Base-by-base conservation (phyloP, 345 rosid species). In the Hibiscus trionum region DNA sequence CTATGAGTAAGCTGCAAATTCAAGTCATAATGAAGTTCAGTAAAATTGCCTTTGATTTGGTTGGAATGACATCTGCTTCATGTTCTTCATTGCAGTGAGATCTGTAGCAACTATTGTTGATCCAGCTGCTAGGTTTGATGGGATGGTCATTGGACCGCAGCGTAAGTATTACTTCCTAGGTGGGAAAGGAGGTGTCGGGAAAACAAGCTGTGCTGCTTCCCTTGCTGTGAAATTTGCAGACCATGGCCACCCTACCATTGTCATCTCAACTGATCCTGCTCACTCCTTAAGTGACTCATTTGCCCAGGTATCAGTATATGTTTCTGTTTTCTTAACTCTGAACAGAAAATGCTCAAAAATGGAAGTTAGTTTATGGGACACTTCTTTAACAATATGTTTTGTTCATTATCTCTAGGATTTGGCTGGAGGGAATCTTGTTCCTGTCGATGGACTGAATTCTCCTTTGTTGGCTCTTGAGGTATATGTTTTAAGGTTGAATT, bases 111-210 rank as follows among this genome's bases (percentile, higher is more conserved):
- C 84, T 71, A 78, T 82, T 31, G 47, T 84, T 71, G 83, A 81
- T 73, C 69, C 85, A 53, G 73, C 62, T 59, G 72, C 82, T 15
- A 85, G 78, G 60, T 91, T 88, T 37, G 78, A 83, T 70, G 91
- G 86, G 75, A 88, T 90, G 93, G 79, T 79, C 33, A 63, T 76
- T 0, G 83, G 74, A 26, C 74, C 69, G 33, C 82, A 79, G 44
- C 80, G 88, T 5, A 92, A 88, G 82, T 86, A 73, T 79, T 90
- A 86, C 78, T 84, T 90, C 81, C 39, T 92, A 2, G 93, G 93
- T 0, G 96, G 97, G 70, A 90, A 92, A 70, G 96, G 93, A 69
- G 97, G 96, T 61, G 96, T 88, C 0, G 96, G 97, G 14, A 92
- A 92, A 80, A 90, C 97, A 50, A 92, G 97, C 79, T 88, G 96